These are phyloP conservation scores for Phaeosphaeria sp. DNA, from an alignment of 2,329 filamentous ascomycete genomes.

Conservation along the genomic window DNA sequence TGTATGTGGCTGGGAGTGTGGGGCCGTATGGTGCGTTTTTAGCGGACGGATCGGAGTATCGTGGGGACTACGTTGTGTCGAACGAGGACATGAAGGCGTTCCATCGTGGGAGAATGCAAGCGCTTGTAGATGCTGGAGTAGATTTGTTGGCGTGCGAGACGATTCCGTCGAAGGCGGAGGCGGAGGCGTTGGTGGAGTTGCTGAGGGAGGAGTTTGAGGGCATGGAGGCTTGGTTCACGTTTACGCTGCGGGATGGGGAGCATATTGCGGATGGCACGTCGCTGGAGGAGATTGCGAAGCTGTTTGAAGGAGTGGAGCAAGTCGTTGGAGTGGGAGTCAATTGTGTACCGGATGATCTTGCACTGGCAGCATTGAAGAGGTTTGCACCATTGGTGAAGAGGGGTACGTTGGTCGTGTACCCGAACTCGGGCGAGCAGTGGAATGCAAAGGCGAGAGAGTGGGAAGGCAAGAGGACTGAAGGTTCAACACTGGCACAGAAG, in stretches of 20 bases:
- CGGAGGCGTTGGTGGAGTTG: slow-evolving; percentile 48
- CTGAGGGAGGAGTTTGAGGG: slow-evolving; percentile 47
- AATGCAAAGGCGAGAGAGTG: slow-evolving; percentile 50
- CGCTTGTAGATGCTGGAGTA: slow-evolving; percentile 50
- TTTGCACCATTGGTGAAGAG: slow-evolving; percentile 40
- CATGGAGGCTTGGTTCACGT: slow-evolving; percentile 51
- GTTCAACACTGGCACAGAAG: slow-evolving; percentile 31
- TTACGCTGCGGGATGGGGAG: slow-evolving; percentile 47
- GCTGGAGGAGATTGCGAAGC: slow-evolving; percentile 37
- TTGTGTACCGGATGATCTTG: slow-evolving; percentile 49
- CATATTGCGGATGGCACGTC: slow-evolving; percentile 53
- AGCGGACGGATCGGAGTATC: slow-evolving; percentile 56
- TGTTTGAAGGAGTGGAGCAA: slow-evolving; percentile 37
- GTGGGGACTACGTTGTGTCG: slow-evolving; percentile 49
- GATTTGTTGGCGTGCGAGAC: slow-evolving; percentile 57
- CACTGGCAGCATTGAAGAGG: slow-evolving; percentile 40
- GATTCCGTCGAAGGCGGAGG: slow-evolving; percentile 51
- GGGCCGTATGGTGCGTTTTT: slow-evolving; percentile 58
- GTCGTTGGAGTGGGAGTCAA: slow-evolving; percentile 56
- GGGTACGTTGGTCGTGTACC: slow-evolving; percentile 49
- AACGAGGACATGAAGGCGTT: slow-evolving; percentile 48
- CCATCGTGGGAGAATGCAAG: slow-evolving; percentile 52
- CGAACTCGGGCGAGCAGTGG: slow-evolving; percentile 57
- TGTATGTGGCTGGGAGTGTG: slow-evolving; percentile 54
- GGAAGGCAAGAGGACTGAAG: slow-evolving; percentile 36